Percentiles rank a stretch among this genome's conserved stretches.
Evolutionary conservation across 306 rosid genomes (phyloP).

Genomic region (Myrica gale): DNA sequence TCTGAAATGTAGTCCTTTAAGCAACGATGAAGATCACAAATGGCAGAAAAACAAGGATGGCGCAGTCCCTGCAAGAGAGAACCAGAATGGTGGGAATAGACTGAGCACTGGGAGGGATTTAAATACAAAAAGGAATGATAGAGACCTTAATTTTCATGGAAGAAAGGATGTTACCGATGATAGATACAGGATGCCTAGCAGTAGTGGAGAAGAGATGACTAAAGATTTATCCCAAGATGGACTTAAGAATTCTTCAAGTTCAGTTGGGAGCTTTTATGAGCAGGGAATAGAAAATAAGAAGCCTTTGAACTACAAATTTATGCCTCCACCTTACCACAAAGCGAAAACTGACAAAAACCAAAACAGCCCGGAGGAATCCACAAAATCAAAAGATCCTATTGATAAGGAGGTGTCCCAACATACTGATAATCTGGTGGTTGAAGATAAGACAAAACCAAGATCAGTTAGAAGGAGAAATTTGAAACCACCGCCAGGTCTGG

Average conservation of each 20-base stretch:
- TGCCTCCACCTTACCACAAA: conserved; percentile 73
- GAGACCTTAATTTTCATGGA: conserved; percentile 6
- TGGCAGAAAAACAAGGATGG: conserved; percentile 22
- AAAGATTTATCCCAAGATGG: conserved; percentile 48
- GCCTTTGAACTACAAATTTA: conserved; percentile 34
- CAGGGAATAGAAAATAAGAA: conserved; percentile 49
- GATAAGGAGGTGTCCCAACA: conserved; percentile 31
- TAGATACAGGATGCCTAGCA: conserved; percentile 35
- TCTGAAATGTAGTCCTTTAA: not conserved
- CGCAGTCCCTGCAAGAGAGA: conserved; percentile 9
- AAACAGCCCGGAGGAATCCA: conserved; percentile 30
- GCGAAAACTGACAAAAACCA: conserved; percentile 31
- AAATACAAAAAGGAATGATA: conserved; percentile 22
- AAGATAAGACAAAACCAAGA: conserved; percentile 49
- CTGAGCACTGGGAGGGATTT: not conserved
- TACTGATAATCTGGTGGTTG: conserved; percentile 11
- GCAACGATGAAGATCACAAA: conserved; percentile 20
- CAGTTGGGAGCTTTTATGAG: conserved; percentile 45
- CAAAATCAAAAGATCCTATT: conserved; percentile 5
- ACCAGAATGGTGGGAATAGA: conserved; percentile 12
- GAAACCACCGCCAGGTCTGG: conserved; percentile 33
- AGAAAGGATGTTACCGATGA: conserved; percentile 28
- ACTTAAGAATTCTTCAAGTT: conserved; percentile 42
- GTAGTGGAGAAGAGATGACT: conserved; percentile 58
- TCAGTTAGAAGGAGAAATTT: conserved; percentile 57